Evolutionary conservation across 2,329 filamentous ascomycete species (phyloP), one percentile per base, ranked within the genome.

Genomic region (Fusarium sp.): DNA sequence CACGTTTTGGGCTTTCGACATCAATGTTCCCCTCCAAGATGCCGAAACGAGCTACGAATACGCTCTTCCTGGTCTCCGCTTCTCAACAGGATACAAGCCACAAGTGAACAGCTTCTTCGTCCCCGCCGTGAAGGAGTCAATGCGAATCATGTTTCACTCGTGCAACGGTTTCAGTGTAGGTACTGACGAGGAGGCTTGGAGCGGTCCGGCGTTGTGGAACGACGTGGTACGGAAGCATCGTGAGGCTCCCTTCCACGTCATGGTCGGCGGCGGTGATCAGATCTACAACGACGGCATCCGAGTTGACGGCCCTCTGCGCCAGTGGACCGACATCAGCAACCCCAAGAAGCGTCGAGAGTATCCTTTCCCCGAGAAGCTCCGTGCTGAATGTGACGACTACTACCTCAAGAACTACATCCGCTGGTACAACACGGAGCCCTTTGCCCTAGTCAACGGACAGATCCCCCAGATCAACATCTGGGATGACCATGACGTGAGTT

Each of bases 131-230:
- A 90, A 91, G 52, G 92, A 98, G 83, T 93, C 94, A 6, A 98
- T 99, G 96, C 94, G 97, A 80, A 93, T 98, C 80, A 97, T 98
- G 94, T 99, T 98, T 84, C 93, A 98, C 85, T 98, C 94, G 66
- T 98, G 96, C 85, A 99, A 99, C 82, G 97, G 96, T 18, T 99
- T 99, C 85, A 96, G 93, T 75, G 89, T 96, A 42, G 93, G 93
- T 63, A 96, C 94, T 5, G 93, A 98, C 81, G 91, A 96, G 70
- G 91, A 94, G 59, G 92, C 92, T 47, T 97, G 95, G 86, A 96
- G 93, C 79, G 96, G 96, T 0, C 93, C 94, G n/a, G 94, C 94
- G 6, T 85, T 99, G 66, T 99, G 96, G 96, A 94, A 96, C 78
- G 96, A 99, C 80, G 95, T 98, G 11, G 83, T 95, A 75, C 93